A percentile compares a stretch with the other conserved stretches of the same genome.
phyloP scores from a whole-genome alignment of 2,329 filamentous ascomycete genomes.

The Colletotrichum trifolii region DNA sequence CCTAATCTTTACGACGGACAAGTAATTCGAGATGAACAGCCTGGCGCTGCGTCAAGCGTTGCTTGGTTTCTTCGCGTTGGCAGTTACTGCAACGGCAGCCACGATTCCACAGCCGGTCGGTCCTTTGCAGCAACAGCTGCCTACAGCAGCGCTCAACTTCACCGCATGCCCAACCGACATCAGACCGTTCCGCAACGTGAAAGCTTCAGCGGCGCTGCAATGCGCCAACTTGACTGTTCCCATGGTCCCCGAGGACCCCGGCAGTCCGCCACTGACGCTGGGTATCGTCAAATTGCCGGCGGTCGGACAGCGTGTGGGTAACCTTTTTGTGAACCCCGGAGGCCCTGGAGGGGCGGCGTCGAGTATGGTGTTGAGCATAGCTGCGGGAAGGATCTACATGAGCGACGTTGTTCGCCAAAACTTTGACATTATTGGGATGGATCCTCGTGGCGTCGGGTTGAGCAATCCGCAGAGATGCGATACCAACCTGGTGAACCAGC shows the following conservation, averaged over 20 bases:
- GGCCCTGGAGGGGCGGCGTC: constrained; percentile 28
- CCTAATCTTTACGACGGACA: not conserved
- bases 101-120: constrained; percentile 23
- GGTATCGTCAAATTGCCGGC: constrained; percentile 26
- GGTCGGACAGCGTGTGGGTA: constrained; percentile 14
- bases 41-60: not conserved
- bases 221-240: constrained; percentile 30
- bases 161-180: constrained; percentile 18
- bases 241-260: constrained; percentile 3
- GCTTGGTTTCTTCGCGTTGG: not conserved
- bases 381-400: constrained; percentile 4
- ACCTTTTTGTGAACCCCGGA: constrained; percentile 31
- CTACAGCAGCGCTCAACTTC: not conserved
- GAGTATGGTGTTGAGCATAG: constrained; percentile 26
- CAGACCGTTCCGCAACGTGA: constrained; percentile 16
- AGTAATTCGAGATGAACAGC: not conserved
- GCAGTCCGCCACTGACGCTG: constrained; percentile 1
- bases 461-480: constrained; percentile 25
- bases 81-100: not conserved
- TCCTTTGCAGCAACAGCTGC: not conserved
- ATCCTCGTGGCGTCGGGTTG: constrained; percentile 18
- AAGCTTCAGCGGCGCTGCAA: constrained; percentile 10
- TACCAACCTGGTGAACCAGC: constrained; percentile 15
- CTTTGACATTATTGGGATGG: constrained; percentile 30
- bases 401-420: constrained; percentile 16